A percentile compares a stretch with the other conserved stretches of the same genome.
These are phyloP conservation scores for Huiozyma sinensis DNA, from an alignment of 805 yeast species.

Conservation along the genomic window DNA sequence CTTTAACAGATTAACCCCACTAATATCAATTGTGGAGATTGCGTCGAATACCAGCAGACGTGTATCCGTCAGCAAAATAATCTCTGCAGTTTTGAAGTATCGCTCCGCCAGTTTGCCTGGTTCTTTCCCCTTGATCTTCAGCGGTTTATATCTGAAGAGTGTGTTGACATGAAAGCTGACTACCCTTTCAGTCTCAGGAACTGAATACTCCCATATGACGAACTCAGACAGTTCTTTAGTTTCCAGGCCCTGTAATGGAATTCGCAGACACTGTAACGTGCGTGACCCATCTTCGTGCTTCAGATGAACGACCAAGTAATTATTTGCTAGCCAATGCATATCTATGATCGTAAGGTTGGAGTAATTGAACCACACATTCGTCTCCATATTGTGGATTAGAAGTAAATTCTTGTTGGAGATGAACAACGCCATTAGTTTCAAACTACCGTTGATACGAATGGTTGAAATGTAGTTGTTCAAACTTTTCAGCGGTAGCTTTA, in stretches of 20 bases:
- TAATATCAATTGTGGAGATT: constrained; percentile 15
- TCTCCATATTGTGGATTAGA: constrained; percentile 20
- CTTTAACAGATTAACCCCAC: constrained; percentile 17
- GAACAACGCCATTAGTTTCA: constrained; percentile 19
- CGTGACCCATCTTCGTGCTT: constrained; percentile 14
- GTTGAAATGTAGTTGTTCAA: constrained; percentile 21
- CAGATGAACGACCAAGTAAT: constrained; percentile 21
- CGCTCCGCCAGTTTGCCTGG: constrained; percentile 8
- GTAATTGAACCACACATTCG: constrained; percentile 23
- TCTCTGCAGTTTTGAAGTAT: constrained; percentile 23
- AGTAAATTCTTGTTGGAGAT: constrained; percentile 25
- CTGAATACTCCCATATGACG: constrained; percentile 20
- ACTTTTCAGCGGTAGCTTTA: constrained; percentile 25
- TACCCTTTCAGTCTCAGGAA: constrained; percentile 9
- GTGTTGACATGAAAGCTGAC: constrained; percentile 17
- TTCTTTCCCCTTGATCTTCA: constrained; percentile 14
- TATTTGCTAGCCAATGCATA: constrained; percentile 25
- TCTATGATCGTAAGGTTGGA: constrained; percentile 16
- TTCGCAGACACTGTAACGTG: constrained; percentile 16
- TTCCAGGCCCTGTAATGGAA: constrained; percentile 14
- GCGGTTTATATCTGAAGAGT: constrained; percentile 11
- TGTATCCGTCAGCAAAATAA: constrained; percentile 13
- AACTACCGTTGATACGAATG: constrained; percentile 15
- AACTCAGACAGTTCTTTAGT: constrained; percentile 8
- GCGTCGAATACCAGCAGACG: constrained; percentile 19